Evolutionary conservation across 2,329 filamentous ascomycete genomes (phyloP), one percentile per base, ranked within the genome.

Genomic region (Cladosporium sp.): DNA sequence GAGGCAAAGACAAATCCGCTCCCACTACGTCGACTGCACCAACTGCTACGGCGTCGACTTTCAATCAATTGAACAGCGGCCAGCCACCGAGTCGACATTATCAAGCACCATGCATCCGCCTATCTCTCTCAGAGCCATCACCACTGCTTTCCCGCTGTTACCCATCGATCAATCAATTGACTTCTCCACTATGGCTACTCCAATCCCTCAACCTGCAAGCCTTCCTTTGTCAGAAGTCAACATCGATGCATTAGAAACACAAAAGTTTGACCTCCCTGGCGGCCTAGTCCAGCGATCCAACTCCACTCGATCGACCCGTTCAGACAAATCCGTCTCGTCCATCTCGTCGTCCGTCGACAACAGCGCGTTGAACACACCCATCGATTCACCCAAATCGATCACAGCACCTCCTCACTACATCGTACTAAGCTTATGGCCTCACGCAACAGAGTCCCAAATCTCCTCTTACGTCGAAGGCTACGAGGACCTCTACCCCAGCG

Each of bases 371-470:
- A 55, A 55, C 52, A 55, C 40, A 17, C 52, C 52, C 13, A 17
- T 47, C 15, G 32, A 60, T 44, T 32, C 55, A 15, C 50, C 64
- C 19, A 55, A 36, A 40, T 37, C 37, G 13, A 24, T 37, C 3
- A 48, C 44, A 32, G 19, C 56, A 15, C 59, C 64, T 24, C 66
- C 66, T 7, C 60, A 62, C n/a, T 62, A 62, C 12, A 57, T 68
- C 19, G 42, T 69, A 7, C 61, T 69, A 7, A 62, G 62, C 17
- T 61, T 68, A 13, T 69, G 66, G 66, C 66, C 66, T 24, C 59
- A 62, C 36, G 66, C 66, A 35, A 62, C 59, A 20, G 24, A 48
- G 3, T 61, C 65, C 20, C 66, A 68, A 24, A 62, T 68, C 47
- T 54, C 58, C 25, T 66, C 64, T 57, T 68, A 69, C 56, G 58